Evolutionary conservation across 2,329 filamentous ascomycete species (phyloP).

Genomic region (Chaetoscypha palmicola): DNA sequence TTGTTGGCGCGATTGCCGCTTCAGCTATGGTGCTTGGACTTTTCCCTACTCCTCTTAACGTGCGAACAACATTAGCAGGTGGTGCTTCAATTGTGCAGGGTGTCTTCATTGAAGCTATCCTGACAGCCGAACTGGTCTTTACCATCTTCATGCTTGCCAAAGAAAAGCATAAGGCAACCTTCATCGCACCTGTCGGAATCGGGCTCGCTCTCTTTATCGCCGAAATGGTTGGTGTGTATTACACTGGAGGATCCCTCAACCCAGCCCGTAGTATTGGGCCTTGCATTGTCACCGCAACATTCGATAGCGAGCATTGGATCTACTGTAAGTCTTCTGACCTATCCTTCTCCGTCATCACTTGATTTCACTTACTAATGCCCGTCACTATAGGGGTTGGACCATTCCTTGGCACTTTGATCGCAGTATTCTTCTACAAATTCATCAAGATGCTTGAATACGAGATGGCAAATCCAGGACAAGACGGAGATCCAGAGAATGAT

Average conservation of each 20-base stretch:
- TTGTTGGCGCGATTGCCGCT: slow-evolving; percentile 32
- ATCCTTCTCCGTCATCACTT: neutral
- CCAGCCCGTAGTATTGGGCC: slow-evolving; percentile 43
- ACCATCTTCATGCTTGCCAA: slow-evolving; percentile 44
- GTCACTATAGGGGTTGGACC: slow-evolving; percentile 37
- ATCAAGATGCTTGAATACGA: slow-evolving; percentile 44
- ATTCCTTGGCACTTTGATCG: slow-evolving; percentile 40
- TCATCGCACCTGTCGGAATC: slow-evolving; percentile 41
- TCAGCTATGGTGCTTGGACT: slow-evolving; percentile 37
- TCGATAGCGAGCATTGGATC: slow-evolving; percentile 42
- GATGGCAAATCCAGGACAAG: slow-evolving; percentile 40
- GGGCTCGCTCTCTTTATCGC: slow-evolving; percentile 40
- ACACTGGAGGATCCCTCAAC: slow-evolving; percentile 42
- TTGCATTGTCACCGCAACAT: slow-evolving; percentile 37
- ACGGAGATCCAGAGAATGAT: slow-evolving; percentile 27
- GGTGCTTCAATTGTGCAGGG: slow-evolving; percentile 38
- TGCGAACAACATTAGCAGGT: slow-evolving; percentile 37
- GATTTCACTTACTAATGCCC: neutral
- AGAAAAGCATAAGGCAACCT: slow-evolving; percentile 41
- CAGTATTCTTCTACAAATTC: slow-evolving; percentile 40
- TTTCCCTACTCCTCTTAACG: slow-evolving; percentile 27
- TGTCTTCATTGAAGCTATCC: slow-evolving; percentile 42
- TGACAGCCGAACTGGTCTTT: slow-evolving; percentile 43
- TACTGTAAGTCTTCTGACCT: slow-evolving; percentile 32
- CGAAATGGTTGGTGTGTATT: slow-evolving; percentile 35